Conservation (phyloP, 352 stramenopile genomes). For the Globisporangium heterothallicum region DNA sequence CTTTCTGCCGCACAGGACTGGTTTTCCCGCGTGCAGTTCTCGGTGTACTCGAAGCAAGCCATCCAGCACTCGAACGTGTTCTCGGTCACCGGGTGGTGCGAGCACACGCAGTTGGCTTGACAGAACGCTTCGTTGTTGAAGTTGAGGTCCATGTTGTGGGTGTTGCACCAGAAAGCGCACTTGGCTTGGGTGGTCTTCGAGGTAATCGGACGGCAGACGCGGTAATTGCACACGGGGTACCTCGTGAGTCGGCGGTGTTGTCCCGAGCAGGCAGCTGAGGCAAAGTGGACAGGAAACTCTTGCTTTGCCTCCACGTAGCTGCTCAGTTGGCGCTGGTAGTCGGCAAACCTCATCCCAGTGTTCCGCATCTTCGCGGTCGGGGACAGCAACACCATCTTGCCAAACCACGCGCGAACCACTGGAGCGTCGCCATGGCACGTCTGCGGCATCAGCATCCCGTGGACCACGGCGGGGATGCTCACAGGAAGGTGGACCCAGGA, state of each 20-base stretch:
- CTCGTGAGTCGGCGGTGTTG: conserved; percentile 15
- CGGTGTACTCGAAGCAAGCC: conserved; percentile 25
- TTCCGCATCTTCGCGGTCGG: conserved; percentile 20
- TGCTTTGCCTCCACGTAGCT: conserved; percentile 7
- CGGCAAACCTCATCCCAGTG: conserved; percentile 23
- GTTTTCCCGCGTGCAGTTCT: conserved; percentile 4
- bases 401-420: conserved; percentile 30
- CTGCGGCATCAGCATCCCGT: conserved; percentile 20
- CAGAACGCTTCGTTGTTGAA: conserved; percentile 17
- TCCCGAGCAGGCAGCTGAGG: conserved; percentile 20
- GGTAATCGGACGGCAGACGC: conserved; percentile 21
- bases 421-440: conserved; percentile 10
- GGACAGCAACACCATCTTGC: conserved; percentile 34
- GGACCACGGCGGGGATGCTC: conserved; percentile 15
- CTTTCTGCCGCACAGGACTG: conserved; percentile 4
- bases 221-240: conserved; percentile 21
- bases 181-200: conserved; percentile 17
- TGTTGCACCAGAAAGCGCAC: conserved; percentile 35
- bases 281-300: conserved; percentile 14
- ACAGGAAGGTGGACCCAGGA: conserved; percentile 12
- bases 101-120: conserved; percentile 26
- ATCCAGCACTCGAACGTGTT: conserved; percentile 33
- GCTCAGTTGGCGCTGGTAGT: conserved; percentile 14
- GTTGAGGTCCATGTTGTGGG: conserved; percentile 16
- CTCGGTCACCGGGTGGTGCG: conserved; percentile 16